These are phyloP conservation scores for Pichia sp. DNA, from an alignment of 1,139 yeast species.

Conservation along the genomic window DNA sequence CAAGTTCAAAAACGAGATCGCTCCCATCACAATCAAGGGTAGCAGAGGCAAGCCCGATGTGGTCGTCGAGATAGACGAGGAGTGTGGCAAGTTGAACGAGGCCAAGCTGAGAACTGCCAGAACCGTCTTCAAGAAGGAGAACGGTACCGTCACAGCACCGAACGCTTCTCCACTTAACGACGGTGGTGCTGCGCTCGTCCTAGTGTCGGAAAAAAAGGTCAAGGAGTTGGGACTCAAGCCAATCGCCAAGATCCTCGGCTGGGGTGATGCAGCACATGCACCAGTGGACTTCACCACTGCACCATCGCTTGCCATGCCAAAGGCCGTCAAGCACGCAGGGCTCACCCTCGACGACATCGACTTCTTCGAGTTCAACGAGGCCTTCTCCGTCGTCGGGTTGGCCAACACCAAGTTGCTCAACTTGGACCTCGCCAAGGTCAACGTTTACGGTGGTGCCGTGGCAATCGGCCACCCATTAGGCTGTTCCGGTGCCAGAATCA, in stretches of 20 bases:
- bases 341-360: conserved; percentile 59
- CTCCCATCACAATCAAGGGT: conserved; percentile 86
- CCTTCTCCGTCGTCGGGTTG: conserved; percentile 91
- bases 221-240: conserved; percentile 84
- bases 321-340: conserved; percentile 87
- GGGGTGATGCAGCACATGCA: conserved; percentile 97
- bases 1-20: conserved; percentile 74
- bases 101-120: conserved; percentile 73
- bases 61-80: conserved; percentile 68
- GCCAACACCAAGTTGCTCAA: conserved; percentile 78
- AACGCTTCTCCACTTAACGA: conserved; percentile 94
- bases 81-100: conserved; percentile 68
- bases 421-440: conserved; percentile 65
- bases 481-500: conserved; percentile 94
- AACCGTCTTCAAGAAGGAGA: conserved; percentile 86
- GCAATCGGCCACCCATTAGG: conserved; percentile 98
- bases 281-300: conserved; percentile 95
- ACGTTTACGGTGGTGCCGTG: conserved; percentile 97
- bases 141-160: conserved; percentile 95
- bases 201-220: conserved; percentile 78
- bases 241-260: conserved; percentile 79
- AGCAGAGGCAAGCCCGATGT: conserved; percentile 89
- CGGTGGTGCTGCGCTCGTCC: conserved; percentile 92
- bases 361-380: conserved; percentile 91
- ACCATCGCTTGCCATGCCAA: conserved; percentile 90